Percentiles rank a stretch among this genome's conserved stretches.
phyloP scores from a whole-genome alignment of 495 filamentous ascomycete species.

The Hypoxylon intermedium region DNA sequence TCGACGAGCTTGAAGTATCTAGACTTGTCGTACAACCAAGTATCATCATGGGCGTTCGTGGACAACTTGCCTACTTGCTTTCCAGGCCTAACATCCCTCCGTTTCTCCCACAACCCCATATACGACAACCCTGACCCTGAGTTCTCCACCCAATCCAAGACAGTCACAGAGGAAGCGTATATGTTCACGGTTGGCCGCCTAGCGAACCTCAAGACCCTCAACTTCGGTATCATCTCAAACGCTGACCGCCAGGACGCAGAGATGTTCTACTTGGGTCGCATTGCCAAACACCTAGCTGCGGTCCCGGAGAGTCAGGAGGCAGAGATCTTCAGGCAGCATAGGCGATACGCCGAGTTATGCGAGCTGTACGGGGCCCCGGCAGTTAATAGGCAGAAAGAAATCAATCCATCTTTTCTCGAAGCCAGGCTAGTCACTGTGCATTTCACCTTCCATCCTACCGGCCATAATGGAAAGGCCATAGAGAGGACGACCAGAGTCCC shows the following conservation, averaged over 20 bases:
- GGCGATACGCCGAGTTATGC: slow-evolving; percentile 75
- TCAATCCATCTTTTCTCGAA: slow-evolving; percentile 74
- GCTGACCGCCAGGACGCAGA: slow-evolving; percentile 86
- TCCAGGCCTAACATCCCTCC: slow-evolving; percentile 73
- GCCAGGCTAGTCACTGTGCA: slow-evolving; percentile 71
- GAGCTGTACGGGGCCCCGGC: slow-evolving; percentile 70
- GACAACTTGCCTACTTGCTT: slow-evolving; percentile 69
- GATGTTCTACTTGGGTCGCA: slow-evolving; percentile 85
- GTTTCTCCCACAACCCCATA: slow-evolving; percentile 84
- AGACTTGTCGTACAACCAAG: slow-evolving; percentile 80
- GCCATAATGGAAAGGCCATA: slow-evolving; percentile 6
- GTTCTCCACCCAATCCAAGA: slow-evolving; percentile 44
- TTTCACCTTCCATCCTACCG: slow-evolving; percentile 57
- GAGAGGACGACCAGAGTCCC: slow-evolving; percentile 66
- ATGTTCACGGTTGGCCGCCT: slow-evolving; percentile 89
- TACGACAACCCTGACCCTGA: slow-evolving; percentile 64
- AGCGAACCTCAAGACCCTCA: slow-evolving; percentile 69
- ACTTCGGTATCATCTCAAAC: slow-evolving; percentile 74
- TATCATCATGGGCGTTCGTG: slow-evolving; percentile 74
- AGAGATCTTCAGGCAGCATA: slow-evolving; percentile 65
- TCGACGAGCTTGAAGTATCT: slow-evolving; percentile 63
- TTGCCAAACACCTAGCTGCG: slow-evolving; percentile 74
- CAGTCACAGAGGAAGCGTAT: slow-evolving; percentile 71
- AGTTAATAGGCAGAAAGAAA: slow-evolving; percentile 57
- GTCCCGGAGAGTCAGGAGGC: slow-evolving; percentile 61